Conservation (phyloP, 164 flowering plant species). For the Vitis rotundifolia region DNA sequence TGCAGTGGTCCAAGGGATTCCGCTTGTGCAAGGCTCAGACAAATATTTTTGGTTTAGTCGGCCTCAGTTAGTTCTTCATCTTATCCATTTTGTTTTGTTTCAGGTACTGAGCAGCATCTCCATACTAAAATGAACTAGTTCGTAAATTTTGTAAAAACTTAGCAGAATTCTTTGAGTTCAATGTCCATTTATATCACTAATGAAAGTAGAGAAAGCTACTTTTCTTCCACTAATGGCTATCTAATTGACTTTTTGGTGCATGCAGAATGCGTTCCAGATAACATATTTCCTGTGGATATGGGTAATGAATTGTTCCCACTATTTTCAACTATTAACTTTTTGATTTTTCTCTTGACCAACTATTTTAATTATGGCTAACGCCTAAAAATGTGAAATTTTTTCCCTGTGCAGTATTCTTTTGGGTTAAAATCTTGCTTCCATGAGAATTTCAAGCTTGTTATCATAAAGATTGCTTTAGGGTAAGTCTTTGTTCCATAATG, state of each 20-base stretch:
- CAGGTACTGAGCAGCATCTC: conserved; percentile 36
- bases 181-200: neutral
- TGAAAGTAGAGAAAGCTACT: neutral
- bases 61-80: conserved; percentile 51
- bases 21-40: conserved; percentile 55
- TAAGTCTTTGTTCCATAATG: conserved; percentile 20
- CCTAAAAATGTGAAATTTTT: neutral
- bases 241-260: conserved; percentile 7
- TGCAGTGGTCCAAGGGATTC: conserved; percentile 61
- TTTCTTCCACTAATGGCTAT: neutral
- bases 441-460: conserved; percentile 28
- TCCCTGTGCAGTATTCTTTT: conserved; percentile 51
- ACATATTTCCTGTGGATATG: conserved; percentile 93
- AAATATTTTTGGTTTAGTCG: conserved; percentile 59
- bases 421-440: conserved; percentile 62
- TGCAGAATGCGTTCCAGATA: conserved; percentile 95
- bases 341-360: neutral
- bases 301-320: conserved; percentile 46
- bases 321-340: neutral
- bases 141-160: neutral
- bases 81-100: conserved; percentile 57
- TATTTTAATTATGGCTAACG: neutral
- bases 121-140: neutral
- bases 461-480: conserved; percentile 52
- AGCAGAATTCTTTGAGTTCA: neutral